phyloP scores from a whole-genome alignment of 2,329 filamentous ascomycete species.

The Penicillium sp. region DNA sequence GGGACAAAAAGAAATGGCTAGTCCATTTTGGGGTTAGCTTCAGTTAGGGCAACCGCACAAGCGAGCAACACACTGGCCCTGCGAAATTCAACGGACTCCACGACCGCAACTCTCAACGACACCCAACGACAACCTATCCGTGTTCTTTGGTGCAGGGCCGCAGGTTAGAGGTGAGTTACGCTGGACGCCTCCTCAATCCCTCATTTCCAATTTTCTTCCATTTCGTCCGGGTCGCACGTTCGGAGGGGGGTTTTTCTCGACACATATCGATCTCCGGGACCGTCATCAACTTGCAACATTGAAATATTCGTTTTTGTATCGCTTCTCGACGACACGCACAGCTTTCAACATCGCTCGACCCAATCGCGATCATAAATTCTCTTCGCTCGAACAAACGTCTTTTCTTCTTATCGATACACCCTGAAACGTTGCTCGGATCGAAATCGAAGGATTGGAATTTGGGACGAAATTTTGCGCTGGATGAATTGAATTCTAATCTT shows the following conservation, averaged over 20 bases:
- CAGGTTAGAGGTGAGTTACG: constrained; percentile 40
- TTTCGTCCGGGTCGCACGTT: constrained; percentile 22
- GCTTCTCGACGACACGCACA: constrained; percentile 2
- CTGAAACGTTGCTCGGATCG: constrained; percentile 10
- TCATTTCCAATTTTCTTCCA: constrained; percentile 20
- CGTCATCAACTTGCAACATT: constrained; percentile 8
- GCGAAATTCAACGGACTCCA: constrained; percentile 40
- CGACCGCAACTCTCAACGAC: constrained; percentile 37
- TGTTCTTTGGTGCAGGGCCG: constrained; percentile 43
- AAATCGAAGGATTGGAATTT: constrained; percentile 17
- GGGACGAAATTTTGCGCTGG: constrained; percentile 9
- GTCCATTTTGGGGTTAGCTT: constrained; percentile 24
- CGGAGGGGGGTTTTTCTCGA: constrained; percentile 5
- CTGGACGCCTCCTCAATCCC: constrained; percentile 13
- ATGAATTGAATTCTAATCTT: constrained; percentile 13
- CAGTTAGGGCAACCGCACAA: constrained; percentile 41
- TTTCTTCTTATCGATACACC: not conserved
- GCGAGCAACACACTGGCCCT: constrained; percentile 37
- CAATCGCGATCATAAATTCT: not conserved
- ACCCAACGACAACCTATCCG: constrained; percentile 36
- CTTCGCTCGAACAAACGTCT: not conserved
- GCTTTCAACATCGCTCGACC: constrained; percentile 5
- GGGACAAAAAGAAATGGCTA: constrained; percentile 12
- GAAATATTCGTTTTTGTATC: constrained; percentile 3
- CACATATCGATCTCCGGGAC: constrained; percentile 5